phyloP scores from a whole-genome alignment of 768 basidiomycete species.

The Suillus clintonianus region DNA sequence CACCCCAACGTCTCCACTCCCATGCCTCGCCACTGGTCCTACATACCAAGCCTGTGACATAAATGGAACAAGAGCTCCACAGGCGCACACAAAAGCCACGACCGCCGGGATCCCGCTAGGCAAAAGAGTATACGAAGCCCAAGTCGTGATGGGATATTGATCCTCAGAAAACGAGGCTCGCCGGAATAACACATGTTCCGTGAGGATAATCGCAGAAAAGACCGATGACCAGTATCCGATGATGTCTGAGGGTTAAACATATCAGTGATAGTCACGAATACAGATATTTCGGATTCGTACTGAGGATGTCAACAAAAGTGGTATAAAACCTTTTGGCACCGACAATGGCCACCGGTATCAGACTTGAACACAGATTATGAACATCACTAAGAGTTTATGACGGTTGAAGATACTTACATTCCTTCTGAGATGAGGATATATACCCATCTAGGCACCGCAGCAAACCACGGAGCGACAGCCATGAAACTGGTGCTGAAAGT shows the following conservation, averaged over 20 bases:
- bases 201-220: slow-evolving; percentile 40
- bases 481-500: slow-evolving; percentile 50
- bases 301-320: slow-evolving; percentile 44
- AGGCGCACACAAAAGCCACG: slow-evolving; percentile 39
- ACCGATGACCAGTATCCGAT: slow-evolving; percentile 47
- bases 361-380: slow-evolving; percentile 20
- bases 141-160: slow-evolving; percentile 38
- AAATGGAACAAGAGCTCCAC: slow-evolving; percentile 43
- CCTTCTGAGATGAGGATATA: slow-evolving; percentile 46
- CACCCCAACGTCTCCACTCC: slow-evolving; percentile 52
- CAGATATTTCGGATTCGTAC: slow-evolving; percentile 20
- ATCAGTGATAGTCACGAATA: background rate
- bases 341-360: slow-evolving; percentile 49
- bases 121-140: slow-evolving; percentile 37
- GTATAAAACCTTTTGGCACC: slow-evolving; percentile 47
- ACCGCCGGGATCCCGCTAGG: slow-evolving; percentile 45
- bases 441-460: slow-evolving; percentile 46
- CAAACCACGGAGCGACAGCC: slow-evolving; percentile 35
- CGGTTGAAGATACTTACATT: slow-evolving; percentile 33
- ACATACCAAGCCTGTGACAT: slow-evolving; percentile 57
- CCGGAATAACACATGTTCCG: slow-evolving; percentile 47
- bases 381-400: background rate
- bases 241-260: slow-evolving; percentile 25
- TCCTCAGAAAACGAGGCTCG: slow-evolving; percentile 29
- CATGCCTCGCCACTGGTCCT: slow-evolving; percentile 46